These are phyloP conservation scores for Phytophthora europaea DNA, from an alignment of 352 stramenopile species.

Conservation along the genomic window DNA sequence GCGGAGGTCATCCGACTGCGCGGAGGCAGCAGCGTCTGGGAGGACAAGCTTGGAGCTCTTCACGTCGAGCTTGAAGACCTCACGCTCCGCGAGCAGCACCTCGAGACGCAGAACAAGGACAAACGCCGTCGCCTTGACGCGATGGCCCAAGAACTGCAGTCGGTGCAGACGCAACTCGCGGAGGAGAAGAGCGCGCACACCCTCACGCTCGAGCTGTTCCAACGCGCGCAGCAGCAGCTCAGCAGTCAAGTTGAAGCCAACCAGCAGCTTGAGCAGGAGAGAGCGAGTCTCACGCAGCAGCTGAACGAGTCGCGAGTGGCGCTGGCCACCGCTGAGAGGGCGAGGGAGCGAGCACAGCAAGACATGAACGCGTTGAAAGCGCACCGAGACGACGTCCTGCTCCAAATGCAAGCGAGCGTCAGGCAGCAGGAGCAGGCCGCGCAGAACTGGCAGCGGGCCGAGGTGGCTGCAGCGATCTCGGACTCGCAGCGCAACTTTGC, in stretches of 20 bases:
- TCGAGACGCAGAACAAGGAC: constrained; percentile 41
- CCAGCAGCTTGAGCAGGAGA: constrained; percentile 26
- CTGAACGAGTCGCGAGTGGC: constrained; percentile 42
- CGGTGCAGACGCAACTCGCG: constrained; percentile 49
- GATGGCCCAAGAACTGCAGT: constrained; percentile 42
- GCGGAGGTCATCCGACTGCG: constrained; percentile 76
- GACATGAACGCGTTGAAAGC: constrained; percentile 47
- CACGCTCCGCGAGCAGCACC: constrained; percentile 20
- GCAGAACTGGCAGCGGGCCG: constrained; percentile 65
- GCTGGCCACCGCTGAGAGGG: constrained; percentile 41
- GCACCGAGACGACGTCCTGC: constrained; percentile 61
- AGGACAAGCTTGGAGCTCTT: constrained; percentile 78
- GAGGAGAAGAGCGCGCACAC: constrained; percentile 54
- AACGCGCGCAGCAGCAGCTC: constrained; percentile 24
- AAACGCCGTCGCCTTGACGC: constrained; percentile 36
- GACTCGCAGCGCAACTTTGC: constrained; percentile 80
- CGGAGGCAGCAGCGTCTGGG: constrained; percentile 74
- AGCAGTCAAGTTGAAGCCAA: constrained; percentile 3
- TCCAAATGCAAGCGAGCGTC: constrained; percentile 56
- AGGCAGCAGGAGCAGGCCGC: constrained; percentile 52
- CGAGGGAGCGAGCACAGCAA: constrained; percentile 33
- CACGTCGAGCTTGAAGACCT: constrained; percentile 75
- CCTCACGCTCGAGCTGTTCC: constrained; percentile 12
- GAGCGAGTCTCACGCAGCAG: constrained; percentile 18
- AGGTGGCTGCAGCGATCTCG: constrained; percentile 63